Evolutionary conservation across 768 basidiomycete species (phyloP).

Genomic region (Pisolithus microcarpus): DNA sequence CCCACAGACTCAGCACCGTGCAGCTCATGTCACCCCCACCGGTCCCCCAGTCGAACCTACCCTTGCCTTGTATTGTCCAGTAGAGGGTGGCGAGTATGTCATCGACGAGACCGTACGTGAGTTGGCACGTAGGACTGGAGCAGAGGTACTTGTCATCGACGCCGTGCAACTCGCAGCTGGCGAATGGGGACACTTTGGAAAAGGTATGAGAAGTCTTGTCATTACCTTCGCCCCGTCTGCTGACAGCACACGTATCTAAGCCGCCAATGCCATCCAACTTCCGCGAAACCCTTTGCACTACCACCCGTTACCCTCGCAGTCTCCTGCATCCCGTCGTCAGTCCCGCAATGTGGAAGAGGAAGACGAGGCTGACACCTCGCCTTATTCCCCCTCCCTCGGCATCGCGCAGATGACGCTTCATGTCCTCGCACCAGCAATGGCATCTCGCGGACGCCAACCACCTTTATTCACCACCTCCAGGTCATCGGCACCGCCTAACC

Average conservation of each 20-base stretch:
- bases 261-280: conserved; percentile 60
- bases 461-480: conserved; percentile 33
- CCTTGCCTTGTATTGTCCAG: conserved; percentile 76
- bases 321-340: conserved; percentile 18
- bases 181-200: conserved; percentile 81
- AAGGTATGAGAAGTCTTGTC: conserved; percentile 39
- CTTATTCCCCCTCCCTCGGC: conserved; percentile 28
- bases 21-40: conserved; percentile 48
- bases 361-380: conserved; percentile 44
- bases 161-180: conserved; percentile 79
- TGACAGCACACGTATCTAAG: conserved; percentile 31
- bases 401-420: conserved; percentile 8
- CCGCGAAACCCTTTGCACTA: conserved; percentile 76
- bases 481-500: conserved; percentile 42
- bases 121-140: conserved; percentile 61
- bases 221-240: neutral
- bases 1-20: conserved; percentile 73
- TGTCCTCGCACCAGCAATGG: conserved; percentile 30
- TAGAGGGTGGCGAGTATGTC: conserved; percentile 76
- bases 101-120: conserved; percentile 74
- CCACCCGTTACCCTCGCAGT: conserved; percentile 24
- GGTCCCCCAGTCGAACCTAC: conserved; percentile 68
- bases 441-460: conserved; percentile 29
- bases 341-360: conserved; percentile 27
- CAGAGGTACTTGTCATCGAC: conserved; percentile 83